Evolutionary conservation across 345 rosid species (phyloP).

Genomic region (Capsella bursapastoris): DNA sequence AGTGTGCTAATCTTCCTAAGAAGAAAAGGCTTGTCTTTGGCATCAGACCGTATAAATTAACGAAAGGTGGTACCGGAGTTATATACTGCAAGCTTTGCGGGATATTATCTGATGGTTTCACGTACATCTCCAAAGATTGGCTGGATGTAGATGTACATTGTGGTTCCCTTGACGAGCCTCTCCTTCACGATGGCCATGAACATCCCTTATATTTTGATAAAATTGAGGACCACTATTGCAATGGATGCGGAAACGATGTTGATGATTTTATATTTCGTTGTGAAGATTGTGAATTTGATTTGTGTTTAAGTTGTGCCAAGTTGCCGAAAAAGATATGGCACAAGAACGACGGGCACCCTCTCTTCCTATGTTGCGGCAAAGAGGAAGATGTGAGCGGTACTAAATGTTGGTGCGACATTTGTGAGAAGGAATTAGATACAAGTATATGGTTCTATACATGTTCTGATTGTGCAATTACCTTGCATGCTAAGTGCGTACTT

Average conservation of each 20-base stretch:
- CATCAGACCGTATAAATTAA: not conserved
- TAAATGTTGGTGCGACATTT: slow-evolving; percentile 6
- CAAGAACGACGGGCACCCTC: slow-evolving; percentile 8
- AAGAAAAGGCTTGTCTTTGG: not conserved
- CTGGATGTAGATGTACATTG: not conserved
- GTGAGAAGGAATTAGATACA: slow-evolving; percentile 4
- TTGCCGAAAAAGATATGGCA: slow-evolving; percentile 6
- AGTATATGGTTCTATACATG: slow-evolving; percentile 5
- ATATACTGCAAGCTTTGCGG: not conserved
- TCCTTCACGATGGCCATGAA: not conserved
- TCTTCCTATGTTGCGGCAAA: not conserved
- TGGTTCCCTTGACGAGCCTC: slow-evolving; percentile 6
- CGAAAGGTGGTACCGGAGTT: accelerated
- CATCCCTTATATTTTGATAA: not conserved
- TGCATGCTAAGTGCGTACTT: slow-evolving; percentile 5
- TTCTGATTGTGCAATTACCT: not conserved
- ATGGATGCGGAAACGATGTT: not conserved
- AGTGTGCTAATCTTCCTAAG: slow-evolving; percentile 17
- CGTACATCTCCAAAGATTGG: not conserved
- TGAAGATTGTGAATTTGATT: not conserved
- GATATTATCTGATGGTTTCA: not conserved
- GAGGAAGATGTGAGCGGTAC: not conserved
- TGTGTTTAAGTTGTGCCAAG: slow-evolving; percentile 7
- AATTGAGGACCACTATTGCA: accelerated
- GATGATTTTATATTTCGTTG: not conserved